These are phyloP conservation scores for Botrytis byssoidea DNA, from an alignment of 2,329 filamentous ascomycete genomes.

Conservation along the genomic window DNA sequence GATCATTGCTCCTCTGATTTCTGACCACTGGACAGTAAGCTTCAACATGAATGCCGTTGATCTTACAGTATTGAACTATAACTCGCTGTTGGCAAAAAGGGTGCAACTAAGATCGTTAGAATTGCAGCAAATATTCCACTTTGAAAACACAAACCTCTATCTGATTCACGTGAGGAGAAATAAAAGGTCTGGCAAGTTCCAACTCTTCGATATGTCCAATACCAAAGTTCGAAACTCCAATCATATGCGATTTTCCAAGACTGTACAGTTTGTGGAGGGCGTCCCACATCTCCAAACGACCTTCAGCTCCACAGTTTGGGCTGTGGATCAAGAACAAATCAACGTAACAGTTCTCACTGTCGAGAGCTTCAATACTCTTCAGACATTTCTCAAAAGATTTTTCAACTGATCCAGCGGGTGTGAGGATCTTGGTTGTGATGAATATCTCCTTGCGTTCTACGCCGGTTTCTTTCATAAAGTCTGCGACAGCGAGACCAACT, in stretches of 20 bases:
- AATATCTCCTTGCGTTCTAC: slow-evolving; percentile 14
- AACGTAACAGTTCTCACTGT: slow-evolving; percentile 21
- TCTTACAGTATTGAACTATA: slow-evolving; percentile 49
- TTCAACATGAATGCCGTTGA: slow-evolving; percentile 52
- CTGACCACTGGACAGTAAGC: slow-evolving; percentile 53
- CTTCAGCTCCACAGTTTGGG: not conserved
- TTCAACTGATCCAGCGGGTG: slow-evolving; percentile 3
- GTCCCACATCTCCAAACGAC: slow-evolving; percentile 18
- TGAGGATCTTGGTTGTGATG: slow-evolving; percentile 21
- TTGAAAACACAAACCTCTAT: slow-evolving; percentile 32
- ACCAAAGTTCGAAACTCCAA: slow-evolving; percentile 20
- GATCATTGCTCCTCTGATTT: slow-evolving; percentile 56
- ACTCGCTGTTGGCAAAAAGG: slow-evolving; percentile 64
- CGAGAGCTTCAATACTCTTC: slow-evolving; percentile 22
- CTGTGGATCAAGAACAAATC: slow-evolving; percentile 25
- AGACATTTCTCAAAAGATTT: slow-evolving; percentile 17
- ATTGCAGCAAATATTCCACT: not conserved
- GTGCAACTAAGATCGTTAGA: slow-evolving; percentile 46
- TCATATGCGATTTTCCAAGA: not conserved
- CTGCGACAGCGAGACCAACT: slow-evolving; percentile 10
- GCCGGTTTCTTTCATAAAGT: slow-evolving; percentile 13
- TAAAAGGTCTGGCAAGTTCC: not conserved
- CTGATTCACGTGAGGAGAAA: slow-evolving; percentile 21
- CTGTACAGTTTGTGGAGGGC: slow-evolving; percentile 16
- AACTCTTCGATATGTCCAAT: slow-evolving; percentile 22